A percentile compares a stretch with the other conserved stretches of the same genome.
phyloP scores from a whole-genome alignment of 202 grass and related monocot species.

The Dendrocalamus latiflorus region DNA sequence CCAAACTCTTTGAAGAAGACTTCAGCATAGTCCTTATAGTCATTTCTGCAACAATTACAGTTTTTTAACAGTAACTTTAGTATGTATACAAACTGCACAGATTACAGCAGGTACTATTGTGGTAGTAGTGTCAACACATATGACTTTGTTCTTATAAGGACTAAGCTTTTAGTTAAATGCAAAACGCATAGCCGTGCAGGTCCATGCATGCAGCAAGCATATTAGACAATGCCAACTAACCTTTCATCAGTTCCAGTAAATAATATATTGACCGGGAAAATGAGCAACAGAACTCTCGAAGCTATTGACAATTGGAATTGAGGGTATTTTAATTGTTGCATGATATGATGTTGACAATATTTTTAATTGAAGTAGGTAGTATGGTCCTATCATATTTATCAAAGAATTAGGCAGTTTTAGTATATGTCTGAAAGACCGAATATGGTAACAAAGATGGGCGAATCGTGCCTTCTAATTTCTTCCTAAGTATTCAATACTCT shows the following conservation, averaged over 20 bases:
- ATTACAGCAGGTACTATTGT: background rate
- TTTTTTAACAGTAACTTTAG: background rate
- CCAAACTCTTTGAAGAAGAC: no score
- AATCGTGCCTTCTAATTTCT: no score
- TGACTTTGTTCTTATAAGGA: background rate
- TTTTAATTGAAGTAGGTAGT: background rate
- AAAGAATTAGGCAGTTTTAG: background rate
- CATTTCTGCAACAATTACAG: conserved; percentile 18
- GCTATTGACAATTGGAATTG: background rate
- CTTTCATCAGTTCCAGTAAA: background rate
- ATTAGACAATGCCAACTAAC: background rate
- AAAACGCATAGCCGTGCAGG: background rate
- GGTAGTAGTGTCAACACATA: background rate
- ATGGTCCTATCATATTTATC: background rate
- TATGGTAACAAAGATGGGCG: no score
- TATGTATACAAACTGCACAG: background rate
- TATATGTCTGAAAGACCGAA: no score
- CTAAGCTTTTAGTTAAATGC: background rate
- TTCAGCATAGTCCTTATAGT: conserved; percentile 32
- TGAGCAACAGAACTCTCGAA: background rate
- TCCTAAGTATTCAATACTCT: no score
- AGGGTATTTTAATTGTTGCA: background rate
- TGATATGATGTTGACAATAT: background rate
- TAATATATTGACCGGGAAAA: background rate
- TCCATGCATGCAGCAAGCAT: background rate